Evolutionary conservation across 2,329 filamentous ascomycete genomes (phyloP).

Genomic region (Madurella mycetomatis): DNA sequence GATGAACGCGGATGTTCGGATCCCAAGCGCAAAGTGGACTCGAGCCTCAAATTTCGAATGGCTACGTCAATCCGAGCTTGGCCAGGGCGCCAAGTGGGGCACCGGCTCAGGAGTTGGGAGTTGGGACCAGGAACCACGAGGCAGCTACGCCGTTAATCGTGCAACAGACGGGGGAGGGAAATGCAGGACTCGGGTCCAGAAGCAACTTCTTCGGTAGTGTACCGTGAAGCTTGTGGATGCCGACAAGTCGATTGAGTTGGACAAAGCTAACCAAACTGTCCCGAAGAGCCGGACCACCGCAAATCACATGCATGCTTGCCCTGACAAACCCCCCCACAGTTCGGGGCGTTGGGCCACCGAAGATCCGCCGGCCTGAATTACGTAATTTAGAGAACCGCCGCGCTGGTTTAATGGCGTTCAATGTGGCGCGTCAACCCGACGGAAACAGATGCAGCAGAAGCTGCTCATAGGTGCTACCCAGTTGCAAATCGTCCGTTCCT

Average conservation of each 20-base stretch:
- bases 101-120: background rate
- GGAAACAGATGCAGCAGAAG: background rate
- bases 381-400: background rate
- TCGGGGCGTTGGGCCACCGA: constrained; percentile 1
- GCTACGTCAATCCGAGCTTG: constrained; percentile 26
- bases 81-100: constrained; percentile 11
- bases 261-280: too few species aligned
- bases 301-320: constrained; percentile 11
- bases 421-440: background rate
- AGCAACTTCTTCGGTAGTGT: too few species aligned
- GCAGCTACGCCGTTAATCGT: too few species aligned
- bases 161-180: too few species aligned
- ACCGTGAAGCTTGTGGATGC: too few species aligned
- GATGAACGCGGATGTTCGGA: background rate
- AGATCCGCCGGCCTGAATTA: background rate
- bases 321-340: background rate
- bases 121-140: background rate
- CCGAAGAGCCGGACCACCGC: background rate
- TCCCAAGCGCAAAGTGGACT: constrained; percentile 1
- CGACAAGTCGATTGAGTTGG: too few species aligned
- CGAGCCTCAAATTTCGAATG: constrained; percentile 24
- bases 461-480: background rate
- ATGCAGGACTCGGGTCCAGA: too few species aligned
- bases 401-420: background rate
- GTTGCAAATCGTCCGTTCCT: background rate